A percentile compares a stretch with the other conserved stretches of the same genome.
These are phyloP conservation scores for Blumeria graminis DNA, from an alignment of 2,329 filamentous ascomycete species.

Conservation along the genomic window DNA sequence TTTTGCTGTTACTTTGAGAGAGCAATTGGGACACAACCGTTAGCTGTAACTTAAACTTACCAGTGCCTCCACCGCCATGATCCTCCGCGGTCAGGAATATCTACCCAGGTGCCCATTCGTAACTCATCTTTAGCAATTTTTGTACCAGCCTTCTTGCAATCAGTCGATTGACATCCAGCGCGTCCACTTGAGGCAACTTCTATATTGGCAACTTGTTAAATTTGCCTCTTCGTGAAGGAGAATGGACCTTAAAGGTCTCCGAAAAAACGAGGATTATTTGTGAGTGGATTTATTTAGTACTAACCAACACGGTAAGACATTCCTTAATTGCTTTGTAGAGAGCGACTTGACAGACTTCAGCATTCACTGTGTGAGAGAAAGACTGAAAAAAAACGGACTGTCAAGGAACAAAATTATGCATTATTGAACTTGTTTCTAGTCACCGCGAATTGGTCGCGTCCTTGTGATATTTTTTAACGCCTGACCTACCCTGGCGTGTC, in stretches of 20 bases:
- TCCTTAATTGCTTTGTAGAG: neutral
- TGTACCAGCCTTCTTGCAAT: conserved; percentile 42
- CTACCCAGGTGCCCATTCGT: conserved; percentile 48
- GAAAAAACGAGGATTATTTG: neutral
- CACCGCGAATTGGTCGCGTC: too few relatives aligned
- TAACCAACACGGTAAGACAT: conserved; percentile 4
- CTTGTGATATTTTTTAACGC: too few relatives aligned
- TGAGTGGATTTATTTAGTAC: neutral
- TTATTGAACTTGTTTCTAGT: too few relatives aligned
- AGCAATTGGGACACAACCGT: too few relatives aligned
- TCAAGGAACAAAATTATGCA: too few relatives aligned
- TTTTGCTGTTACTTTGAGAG: too few relatives aligned
- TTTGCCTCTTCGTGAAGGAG: neutral
- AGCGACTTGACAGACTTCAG: neutral
- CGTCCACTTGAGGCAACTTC: conserved; percentile 48
- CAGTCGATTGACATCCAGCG: conserved; percentile 42
- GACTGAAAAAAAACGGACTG: too few relatives aligned
- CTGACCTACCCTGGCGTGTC: too few relatives aligned
- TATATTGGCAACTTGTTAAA: conserved; percentile 16
- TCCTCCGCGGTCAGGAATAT: conserved; percentile 26
- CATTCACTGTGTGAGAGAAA: too few relatives aligned
- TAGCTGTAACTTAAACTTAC: conserved; percentile 23
- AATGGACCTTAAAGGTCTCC: neutral
- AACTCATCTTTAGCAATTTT: conserved; percentile 66
- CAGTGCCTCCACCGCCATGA: conserved; percentile 69